phyloP scores from a whole-genome alignment of 176 grass and related monocot species.

The Oryza glumipatula region DNA sequence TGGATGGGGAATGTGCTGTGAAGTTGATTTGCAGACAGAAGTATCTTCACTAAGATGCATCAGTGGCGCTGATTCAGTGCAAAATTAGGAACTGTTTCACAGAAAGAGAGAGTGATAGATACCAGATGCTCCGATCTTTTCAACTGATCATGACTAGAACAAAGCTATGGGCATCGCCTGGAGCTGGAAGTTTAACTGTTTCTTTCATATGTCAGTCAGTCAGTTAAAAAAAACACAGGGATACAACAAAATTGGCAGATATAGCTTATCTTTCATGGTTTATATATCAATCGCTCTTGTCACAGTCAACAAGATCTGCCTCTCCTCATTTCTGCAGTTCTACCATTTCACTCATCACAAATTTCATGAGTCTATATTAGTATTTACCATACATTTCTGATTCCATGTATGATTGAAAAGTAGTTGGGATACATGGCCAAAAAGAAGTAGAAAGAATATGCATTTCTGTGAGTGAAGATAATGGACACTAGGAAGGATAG shows the following conservation, averaged over 20 bases:
- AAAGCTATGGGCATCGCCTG: background rate
- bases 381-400: background rate
- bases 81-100: background rate
- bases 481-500: slow-evolving; percentile 19
- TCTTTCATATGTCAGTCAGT: slow-evolving; percentile 2
- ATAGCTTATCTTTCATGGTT: background rate
- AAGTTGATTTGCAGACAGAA: background rate
- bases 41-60: background rate
- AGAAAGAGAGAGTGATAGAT: slow-evolving; percentile 6
- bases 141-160: background rate
- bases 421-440: background rate
- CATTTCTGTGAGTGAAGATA: slow-evolving; percentile 10
- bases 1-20: background rate
- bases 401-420: background rate
- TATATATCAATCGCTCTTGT: background rate
- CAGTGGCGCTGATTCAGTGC: background rate
- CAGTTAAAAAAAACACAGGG: background rate
- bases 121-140: background rate
- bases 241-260: background rate
- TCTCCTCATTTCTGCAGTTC: background rate
- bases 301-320: background rate
- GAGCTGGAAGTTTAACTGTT: slow-evolving; percentile 11
- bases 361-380: background rate
- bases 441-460: background rate
- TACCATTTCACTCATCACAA: background rate